phyloP scores from a whole-genome alignment of 257 asterid species.

The Paulownia fortunei region DNA sequence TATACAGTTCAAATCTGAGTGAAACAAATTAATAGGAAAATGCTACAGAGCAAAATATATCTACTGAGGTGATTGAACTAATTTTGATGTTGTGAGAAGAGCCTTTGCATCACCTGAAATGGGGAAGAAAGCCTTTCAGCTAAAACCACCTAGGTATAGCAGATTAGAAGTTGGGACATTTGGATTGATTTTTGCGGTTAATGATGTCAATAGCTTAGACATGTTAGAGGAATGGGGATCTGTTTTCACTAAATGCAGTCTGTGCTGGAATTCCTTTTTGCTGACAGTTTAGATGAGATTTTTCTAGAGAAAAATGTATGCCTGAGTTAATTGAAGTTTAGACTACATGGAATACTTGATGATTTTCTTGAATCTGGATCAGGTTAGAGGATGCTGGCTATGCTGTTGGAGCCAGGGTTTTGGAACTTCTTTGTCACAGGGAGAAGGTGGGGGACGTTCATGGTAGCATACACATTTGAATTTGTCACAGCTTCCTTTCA shows the following conservation, averaged over 20 bases:
- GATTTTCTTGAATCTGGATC: constrained; percentile 29
- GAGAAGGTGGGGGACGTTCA: constrained; percentile 58
- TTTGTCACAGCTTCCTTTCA: background rate
- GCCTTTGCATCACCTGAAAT: constrained; percentile 11
- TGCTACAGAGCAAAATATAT: background rate
- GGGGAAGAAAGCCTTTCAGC: background rate
- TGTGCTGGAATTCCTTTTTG: background rate
- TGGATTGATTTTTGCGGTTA: background rate
- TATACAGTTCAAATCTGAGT: background rate
- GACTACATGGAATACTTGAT: background rate
- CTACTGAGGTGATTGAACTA: background rate
- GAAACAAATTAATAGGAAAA: background rate
- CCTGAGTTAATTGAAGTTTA: background rate
- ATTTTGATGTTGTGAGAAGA: background rate
- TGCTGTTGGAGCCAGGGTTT: constrained; percentile 76
- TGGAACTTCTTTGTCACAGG: constrained; percentile 82
- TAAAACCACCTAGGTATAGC: background rate
- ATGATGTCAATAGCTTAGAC: background rate
- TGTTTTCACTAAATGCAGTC: background rate
- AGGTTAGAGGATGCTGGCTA: constrained; percentile 87
- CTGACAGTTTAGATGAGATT: background rate
- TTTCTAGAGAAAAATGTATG: background rate
- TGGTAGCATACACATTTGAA: background rate
- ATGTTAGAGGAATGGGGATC: background rate
- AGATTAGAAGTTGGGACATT: background rate